phyloP scores from a whole-genome alignment of 495 filamentous ascomycete genomes.

The Aspergillus haitiensis region DNA sequence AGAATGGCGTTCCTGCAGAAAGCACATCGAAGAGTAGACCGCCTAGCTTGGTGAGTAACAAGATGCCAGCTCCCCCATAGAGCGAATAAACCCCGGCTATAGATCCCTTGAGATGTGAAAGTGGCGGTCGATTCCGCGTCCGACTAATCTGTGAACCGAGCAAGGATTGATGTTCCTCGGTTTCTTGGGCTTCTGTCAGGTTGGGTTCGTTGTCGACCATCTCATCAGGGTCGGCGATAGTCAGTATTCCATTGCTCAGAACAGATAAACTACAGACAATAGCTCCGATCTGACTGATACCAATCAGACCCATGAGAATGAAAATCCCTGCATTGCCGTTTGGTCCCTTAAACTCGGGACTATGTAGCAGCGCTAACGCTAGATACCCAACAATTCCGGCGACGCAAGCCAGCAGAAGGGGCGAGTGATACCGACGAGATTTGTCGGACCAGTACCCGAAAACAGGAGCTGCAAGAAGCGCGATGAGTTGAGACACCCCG shows the following conservation, averaged over 20 bases:
- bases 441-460: slow-evolving; percentile 79
- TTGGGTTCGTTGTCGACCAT: slow-evolving; percentile 17
- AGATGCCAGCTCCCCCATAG: slow-evolving; percentile 85
- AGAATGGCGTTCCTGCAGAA: slow-evolving; percentile 77
- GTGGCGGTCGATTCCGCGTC: slow-evolving; percentile 26
- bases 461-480: slow-evolving; percentile 77
- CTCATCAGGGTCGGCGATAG: slow-evolving; percentile 24
- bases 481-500: slow-evolving; percentile 82
- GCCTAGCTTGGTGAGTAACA: slow-evolving; percentile 90
- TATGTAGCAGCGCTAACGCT: slow-evolving; percentile 65
- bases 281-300: slow-evolving; percentile 88
- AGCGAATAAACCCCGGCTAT: slow-evolving; percentile 93
- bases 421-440: slow-evolving; percentile 62
- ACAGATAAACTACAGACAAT: slow-evolving; percentile 92
- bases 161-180: slow-evolving; percentile 39
- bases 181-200: slow-evolving; percentile 7
- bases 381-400: slow-evolving; percentile 76
- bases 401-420: slow-evolving; percentile 68
- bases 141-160: slow-evolving; percentile 25
- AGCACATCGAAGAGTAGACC: slow-evolving; percentile 76
- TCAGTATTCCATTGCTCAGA: slow-evolving; percentile 73
- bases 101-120: slow-evolving; percentile 74
- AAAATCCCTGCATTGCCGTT: slow-evolving; percentile 68
- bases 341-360: slow-evolving; percentile 61
- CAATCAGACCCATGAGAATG: slow-evolving; percentile 73